These are phyloP conservation scores for Peterozyma toletana DNA, from an alignment of 805 yeast species.

Conservation along the genomic window DNA sequence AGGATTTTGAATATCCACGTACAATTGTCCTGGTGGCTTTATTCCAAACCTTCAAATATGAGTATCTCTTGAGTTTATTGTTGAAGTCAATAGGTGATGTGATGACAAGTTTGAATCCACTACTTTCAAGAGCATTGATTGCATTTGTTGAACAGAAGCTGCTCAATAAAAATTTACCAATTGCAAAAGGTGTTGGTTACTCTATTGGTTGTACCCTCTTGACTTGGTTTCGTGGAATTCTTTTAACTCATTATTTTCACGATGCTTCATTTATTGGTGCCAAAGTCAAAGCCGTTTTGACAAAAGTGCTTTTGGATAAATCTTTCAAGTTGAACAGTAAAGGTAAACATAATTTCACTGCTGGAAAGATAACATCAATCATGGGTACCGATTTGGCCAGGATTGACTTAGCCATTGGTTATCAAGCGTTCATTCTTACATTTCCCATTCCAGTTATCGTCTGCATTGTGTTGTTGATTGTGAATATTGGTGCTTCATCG, in stretches of 20 bases:
- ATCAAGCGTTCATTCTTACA: slow-evolving; percentile 55
- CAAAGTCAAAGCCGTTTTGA: slow-evolving; percentile 59
- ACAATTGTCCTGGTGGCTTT: slow-evolving; percentile 27
- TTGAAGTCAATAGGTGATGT: slow-evolving; percentile 37
- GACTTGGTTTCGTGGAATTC: slow-evolving; percentile 38
- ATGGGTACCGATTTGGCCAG: slow-evolving; percentile 79
- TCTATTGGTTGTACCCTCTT: slow-evolving; percentile 64
- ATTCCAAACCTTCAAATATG: slow-evolving; percentile 39
- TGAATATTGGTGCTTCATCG: slow-evolving; percentile 66
- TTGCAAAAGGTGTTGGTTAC: slow-evolving; percentile 68
- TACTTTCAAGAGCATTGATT: slow-evolving; percentile 58
- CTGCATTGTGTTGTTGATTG: slow-evolving; percentile 56
- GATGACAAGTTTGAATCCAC: slow-evolving; percentile 50
- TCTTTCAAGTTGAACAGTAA: slow-evolving; percentile 53
- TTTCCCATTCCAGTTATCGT: slow-evolving; percentile 59
- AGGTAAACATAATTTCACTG: slow-evolving; percentile 57
- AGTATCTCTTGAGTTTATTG: slow-evolving; percentile 32
- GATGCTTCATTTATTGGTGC: slow-evolving; percentile 59
- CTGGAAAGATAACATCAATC: slow-evolving; percentile 68
- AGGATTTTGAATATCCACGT: slow-evolving; percentile 17
- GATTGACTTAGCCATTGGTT: slow-evolving; percentile 66
- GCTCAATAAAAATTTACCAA: slow-evolving; percentile 28
- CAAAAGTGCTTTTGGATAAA: slow-evolving; percentile 61
- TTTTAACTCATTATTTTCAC: slow-evolving; percentile 59
- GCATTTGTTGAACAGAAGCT: slow-evolving; percentile 49